These are phyloP conservation scores for Psilocybe cyanescens DNA, from an alignment of 768 basidiomycete genomes.

Conservation along the genomic window DNA sequence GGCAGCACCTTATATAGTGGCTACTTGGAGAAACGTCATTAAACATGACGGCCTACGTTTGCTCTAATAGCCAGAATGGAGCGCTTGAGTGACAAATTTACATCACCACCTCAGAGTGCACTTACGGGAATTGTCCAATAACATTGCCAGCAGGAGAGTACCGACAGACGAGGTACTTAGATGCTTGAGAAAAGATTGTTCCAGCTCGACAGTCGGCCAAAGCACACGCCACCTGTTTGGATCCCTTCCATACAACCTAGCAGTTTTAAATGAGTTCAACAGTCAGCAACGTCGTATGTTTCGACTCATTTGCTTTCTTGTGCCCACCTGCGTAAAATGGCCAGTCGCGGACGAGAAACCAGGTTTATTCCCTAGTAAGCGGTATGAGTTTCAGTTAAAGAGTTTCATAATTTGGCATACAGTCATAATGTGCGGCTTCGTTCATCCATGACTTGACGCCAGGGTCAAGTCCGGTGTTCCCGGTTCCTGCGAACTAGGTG, in stretches of 20 bases:
- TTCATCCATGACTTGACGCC: slow-evolving; percentile 30
- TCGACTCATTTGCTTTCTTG: too few species aligned
- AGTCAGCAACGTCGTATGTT: too few species aligned
- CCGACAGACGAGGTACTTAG: slow-evolving; percentile 30
- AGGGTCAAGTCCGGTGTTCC: slow-evolving; percentile 16
- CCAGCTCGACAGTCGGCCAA: slow-evolving; percentile 37
- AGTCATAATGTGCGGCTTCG: slow-evolving; percentile 33
- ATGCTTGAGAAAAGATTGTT: slow-evolving; percentile 25
- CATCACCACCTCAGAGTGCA: neutral
- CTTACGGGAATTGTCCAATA: slow-evolving; percentile 27
- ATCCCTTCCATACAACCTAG: slow-evolving; percentile 60
- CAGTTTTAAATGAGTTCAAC: neutral
- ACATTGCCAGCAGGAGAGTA: slow-evolving; percentile 32
- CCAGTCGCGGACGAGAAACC: slow-evolving; percentile 29
- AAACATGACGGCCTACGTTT: slow-evolving; percentile 19
- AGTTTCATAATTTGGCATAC: slow-evolving; percentile 4
- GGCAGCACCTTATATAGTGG: too few species aligned
- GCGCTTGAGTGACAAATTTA: too few species aligned
- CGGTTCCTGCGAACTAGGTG: slow-evolving; percentile 23
- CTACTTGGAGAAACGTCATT: neutral
- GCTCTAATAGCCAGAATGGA: neutral
- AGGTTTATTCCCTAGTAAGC: slow-evolving; percentile 27
- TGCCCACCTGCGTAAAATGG: slow-evolving; percentile 33
- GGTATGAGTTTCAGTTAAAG: neutral
- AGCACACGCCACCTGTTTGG: slow-evolving; percentile 52